phyloP scores from a whole-genome alignment of 257 asterid species.

The Lycium ferocissimum region DNA sequence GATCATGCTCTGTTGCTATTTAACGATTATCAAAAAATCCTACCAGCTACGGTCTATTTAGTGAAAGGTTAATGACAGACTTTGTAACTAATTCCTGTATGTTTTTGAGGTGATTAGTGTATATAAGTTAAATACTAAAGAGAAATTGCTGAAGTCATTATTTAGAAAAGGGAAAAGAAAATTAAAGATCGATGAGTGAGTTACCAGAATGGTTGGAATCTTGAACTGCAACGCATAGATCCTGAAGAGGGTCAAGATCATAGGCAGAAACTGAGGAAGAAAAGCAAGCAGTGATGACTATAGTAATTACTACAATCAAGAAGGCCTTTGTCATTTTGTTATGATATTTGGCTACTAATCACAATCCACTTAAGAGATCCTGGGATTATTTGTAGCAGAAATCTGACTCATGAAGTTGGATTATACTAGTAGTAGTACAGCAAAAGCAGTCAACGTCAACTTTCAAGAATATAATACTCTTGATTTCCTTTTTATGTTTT shows the following conservation, averaged over 20 bases:
- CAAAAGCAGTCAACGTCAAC: not conserved
- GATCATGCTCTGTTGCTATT: no score
- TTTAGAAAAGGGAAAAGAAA: not conserved
- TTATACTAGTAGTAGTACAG: not conserved
- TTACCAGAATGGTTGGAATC: conserved; percentile 14
- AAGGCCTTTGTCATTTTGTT: not conserved
- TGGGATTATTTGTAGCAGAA: not conserved
- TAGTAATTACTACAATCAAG: not conserved
- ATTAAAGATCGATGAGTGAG: not conserved
- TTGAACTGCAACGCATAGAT: conserved; percentile 26
- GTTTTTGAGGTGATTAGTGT: not conserved
- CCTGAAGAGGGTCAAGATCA: conserved; percentile 29
- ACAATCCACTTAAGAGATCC: not conserved
- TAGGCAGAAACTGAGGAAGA: conserved; percentile 16
- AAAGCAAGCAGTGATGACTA: not conserved
- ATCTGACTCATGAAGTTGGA: not conserved
- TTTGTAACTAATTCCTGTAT: not conserved
- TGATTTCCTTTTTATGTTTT: not conserved
- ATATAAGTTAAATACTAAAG: not conserved
- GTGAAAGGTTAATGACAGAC: not conserved
- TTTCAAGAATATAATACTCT: conserved; percentile 12
- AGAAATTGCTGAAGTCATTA: not conserved
- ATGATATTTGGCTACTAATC: conserved; percentile 15
- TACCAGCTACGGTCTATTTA: not conserved
- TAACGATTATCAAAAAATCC: not conserved